Evolutionary conservation across 257 asterid species (phyloP), one percentile per base, ranked within the genome.

Genomic region (Fraxinus anomala): DNA sequence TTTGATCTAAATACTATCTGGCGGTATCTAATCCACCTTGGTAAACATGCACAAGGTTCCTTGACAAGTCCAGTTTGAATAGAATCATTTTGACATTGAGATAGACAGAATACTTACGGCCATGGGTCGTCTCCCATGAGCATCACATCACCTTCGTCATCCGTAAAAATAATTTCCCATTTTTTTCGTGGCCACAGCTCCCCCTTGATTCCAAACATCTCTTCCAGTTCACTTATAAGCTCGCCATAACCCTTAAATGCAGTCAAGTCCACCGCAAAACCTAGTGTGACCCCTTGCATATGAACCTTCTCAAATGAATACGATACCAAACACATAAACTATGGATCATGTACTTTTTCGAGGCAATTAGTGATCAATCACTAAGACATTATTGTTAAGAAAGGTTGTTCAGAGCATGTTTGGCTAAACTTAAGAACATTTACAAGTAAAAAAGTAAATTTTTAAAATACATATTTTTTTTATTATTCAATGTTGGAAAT

Each of bases 71-170:
- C 7, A 39, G 7, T 40, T 71, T 16, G 42, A 42, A 1, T 4
- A 31, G 51, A 3, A 13, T 14, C 24, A 23, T 67, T 40, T 44
- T 69, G 66, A 47, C 19, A 9, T 47, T 36, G 12, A 59, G 63
- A 14, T 68, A 59, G 26, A 47, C 9, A 54, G 61, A 8, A 54
- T 19, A 83, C 98, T 92, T 91, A 96, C 99, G 68, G 88, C 99
- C 99, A 96, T n/a, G 99, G 99, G 86, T 96, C 90, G 75, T 96
- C 99, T 6, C 96, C 99, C 92, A 92, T 83, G 3, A 91, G 97
- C 98, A 96, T 96, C 93, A 82, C 89, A 83, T 96, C 98, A 70
- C 98, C 99, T 83, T 93, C 99, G 59, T 92, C 91, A 76, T 96
- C 98, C 2, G 95, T 93, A 73, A 92, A 96, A 44, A 93, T 92